phyloP scores from a whole-genome alignment of 371 early-diverging fungal species.

The Rhizopus sp. region DNA sequence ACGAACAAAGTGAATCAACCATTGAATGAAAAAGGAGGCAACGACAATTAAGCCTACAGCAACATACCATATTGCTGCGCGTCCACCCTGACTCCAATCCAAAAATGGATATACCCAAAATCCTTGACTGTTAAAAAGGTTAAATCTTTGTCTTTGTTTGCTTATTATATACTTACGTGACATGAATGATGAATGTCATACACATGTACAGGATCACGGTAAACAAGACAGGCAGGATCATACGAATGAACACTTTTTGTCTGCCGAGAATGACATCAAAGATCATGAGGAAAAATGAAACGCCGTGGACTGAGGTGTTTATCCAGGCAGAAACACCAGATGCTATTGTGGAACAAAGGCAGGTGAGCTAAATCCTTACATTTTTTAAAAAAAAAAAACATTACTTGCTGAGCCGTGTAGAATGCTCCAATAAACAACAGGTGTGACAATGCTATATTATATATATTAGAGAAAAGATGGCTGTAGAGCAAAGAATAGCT shows the following conservation, averaged over 20 bases:
- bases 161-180: constrained; percentile 25
- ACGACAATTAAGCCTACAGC: constrained; percentile 41
- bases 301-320: constrained; percentile 54
- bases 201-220: constrained; percentile 54
- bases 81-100: constrained; percentile 51
- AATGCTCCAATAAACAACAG: constrained; percentile 59
- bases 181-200: constrained; percentile 49
- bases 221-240: constrained; percentile 37
- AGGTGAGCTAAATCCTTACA: neutral
- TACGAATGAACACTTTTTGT: constrained; percentile 41
- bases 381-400: neutral
- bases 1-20: constrained; percentile 44
- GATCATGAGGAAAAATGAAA: constrained; percentile 52
- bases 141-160: neutral
- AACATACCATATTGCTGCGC: constrained; percentile 45
- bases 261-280: constrained; percentile 55
- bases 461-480: neutral
- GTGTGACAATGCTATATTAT: constrained; percentile 49
- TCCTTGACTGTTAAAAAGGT: constrained; percentile 17
- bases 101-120: constrained; percentile 59
- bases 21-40: constrained; percentile 42
- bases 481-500: constrained; percentile 3
- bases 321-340: constrained; percentile 32
- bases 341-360: neutral
- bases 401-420: constrained; percentile 12